Evolutionary conservation across 352 stramenopile species (phyloP).

Genomic region (Pythium aquatile): DNA sequence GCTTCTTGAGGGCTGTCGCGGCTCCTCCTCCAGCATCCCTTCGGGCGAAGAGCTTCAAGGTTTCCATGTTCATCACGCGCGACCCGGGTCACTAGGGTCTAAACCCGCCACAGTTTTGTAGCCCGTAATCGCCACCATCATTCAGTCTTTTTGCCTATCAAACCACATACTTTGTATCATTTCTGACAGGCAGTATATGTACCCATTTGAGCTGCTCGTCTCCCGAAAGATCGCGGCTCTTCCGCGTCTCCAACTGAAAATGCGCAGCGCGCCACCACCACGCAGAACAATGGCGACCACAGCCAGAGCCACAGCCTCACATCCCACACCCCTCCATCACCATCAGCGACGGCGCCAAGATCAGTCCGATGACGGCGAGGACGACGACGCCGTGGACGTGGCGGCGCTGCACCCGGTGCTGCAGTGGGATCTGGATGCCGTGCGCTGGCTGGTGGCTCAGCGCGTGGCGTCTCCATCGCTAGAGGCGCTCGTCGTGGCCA

Average conservation of each 20-base stretch:
- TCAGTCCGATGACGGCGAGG: not conserved
- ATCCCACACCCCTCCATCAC: conserved; percentile 10
- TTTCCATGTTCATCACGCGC: not conserved
- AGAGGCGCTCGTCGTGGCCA: conserved; percentile 39
- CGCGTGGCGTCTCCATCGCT: conserved; percentile 30
- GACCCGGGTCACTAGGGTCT: not conserved
- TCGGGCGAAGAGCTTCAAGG: not conserved
- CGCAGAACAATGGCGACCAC: not conserved
- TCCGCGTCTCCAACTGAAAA: not conserved
- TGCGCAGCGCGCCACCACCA: not conserved
- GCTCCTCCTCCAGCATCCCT: not conserved
- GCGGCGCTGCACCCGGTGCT: conserved; percentile 44
- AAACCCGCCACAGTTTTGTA: conserved; percentile 17
- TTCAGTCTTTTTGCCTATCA: not conserved
- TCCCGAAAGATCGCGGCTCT: conserved; percentile 8
- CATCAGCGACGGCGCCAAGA: not conserved
- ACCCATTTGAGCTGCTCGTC: not conserved
- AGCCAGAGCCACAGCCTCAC: not conserved
- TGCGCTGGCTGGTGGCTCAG: conserved; percentile 32
- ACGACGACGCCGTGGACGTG: not conserved
- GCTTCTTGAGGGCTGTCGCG: not conserved
- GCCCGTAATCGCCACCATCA: conserved; percentile 11
- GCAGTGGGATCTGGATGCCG: conserved; percentile 49
- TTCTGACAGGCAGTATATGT: not conserved
- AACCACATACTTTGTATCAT: not conserved